phyloP scores from a whole-genome alignment of 495 filamentous ascomycete genomes.

The Corynascus novoguineensis region DNA sequence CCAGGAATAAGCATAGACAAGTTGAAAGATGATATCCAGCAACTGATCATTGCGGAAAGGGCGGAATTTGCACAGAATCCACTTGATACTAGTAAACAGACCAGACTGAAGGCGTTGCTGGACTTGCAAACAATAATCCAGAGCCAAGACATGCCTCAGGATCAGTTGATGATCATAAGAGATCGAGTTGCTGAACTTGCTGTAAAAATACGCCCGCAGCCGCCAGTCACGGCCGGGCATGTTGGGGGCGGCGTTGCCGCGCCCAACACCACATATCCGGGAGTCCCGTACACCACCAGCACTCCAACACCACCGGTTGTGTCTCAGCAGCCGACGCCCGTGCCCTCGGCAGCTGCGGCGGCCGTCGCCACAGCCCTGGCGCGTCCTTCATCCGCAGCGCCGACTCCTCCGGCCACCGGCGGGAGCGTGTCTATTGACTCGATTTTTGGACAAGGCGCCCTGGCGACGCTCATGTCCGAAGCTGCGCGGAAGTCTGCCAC shows the following conservation, averaged over 20 bases:
- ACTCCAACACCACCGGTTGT: conserved; percentile 29
- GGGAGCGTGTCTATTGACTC: conserved; percentile 42
- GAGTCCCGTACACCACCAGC: conserved; percentile 17
- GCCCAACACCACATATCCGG: conserved; percentile 21
- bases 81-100: conserved; percentile 65
- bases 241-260: conserved; percentile 1
- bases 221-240: conserved; percentile 28
- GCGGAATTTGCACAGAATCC: conserved; percentile 66
- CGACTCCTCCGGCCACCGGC: conserved; percentile 31
- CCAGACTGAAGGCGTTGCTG: conserved; percentile 75
- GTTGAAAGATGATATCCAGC: conserved; percentile 75
- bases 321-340: conserved; percentile 21
- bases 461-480: conserved; percentile 42
- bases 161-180: conserved; percentile 73
- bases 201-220: conserved; percentile 43
- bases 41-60: conserved; percentile 63
- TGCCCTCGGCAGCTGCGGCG: conserved; percentile 25
- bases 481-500: conserved; percentile 40
- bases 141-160: conserved; percentile 68
- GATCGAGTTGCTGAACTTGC: conserved; percentile 71
- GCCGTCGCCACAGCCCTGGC: conserved; percentile 16
- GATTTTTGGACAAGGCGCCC: conserved; percentile 48
- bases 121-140: conserved; percentile 78
- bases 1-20: conserved; percentile 57
- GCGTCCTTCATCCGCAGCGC: conserved; percentile 22